These are phyloP conservation scores for Paraconiothyrium sp. DNA, from an alignment of 2,329 filamentous ascomycete species.

Conservation along the genomic window DNA sequence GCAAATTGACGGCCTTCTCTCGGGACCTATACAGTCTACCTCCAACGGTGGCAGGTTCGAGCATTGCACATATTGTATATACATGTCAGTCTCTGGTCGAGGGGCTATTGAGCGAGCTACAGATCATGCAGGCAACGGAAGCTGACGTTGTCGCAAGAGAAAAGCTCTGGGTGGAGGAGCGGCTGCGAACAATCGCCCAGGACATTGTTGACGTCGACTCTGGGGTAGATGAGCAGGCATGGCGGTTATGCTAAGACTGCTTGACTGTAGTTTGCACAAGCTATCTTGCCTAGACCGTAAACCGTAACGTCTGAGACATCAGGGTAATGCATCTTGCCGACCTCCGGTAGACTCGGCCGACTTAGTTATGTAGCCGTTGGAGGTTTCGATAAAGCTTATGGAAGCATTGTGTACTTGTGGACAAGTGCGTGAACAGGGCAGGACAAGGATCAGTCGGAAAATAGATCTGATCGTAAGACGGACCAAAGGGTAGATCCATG, in stretches of 20 bases:
- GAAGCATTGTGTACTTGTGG: not conserved
- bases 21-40: constrained; percentile 44
- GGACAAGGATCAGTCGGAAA: no score
- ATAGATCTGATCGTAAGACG: no score
- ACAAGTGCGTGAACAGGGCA: not conserved
- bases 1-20: constrained; percentile 44
- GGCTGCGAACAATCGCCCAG: constrained; percentile 39
- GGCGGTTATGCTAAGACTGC: constrained; percentile 32
- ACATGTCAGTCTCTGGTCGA: constrained; percentile 42
- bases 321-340: not conserved
- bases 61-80: constrained; percentile 41
- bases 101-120: constrained; percentile 46
- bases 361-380: not conserved
- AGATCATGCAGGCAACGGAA: constrained; percentile 46
- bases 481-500: no score
- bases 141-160: constrained; percentile 41
- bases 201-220: constrained; percentile 30
- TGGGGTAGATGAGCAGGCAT: constrained; percentile 31
- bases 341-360: not conserved
- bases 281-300: not conserved
- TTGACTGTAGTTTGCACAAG: not conserved
- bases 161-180: constrained; percentile 48
- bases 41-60: constrained; percentile 41
- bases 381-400: not conserved
- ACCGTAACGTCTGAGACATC: not conserved